Conservation (phyloP, 176 grass and related monocot species). For the Saccharum officinarum region DNA sequence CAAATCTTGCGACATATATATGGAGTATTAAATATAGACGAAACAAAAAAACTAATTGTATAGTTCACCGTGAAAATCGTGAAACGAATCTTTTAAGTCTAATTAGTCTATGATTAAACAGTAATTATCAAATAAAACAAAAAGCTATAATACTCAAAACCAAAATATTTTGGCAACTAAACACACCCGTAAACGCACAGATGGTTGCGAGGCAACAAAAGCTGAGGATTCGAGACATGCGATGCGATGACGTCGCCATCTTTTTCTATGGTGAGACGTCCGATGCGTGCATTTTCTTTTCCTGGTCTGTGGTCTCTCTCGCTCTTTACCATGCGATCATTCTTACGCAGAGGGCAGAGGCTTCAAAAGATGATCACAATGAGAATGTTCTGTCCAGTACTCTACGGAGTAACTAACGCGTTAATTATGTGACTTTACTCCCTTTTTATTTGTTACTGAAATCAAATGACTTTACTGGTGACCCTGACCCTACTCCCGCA, state of each 20-base stretch:
- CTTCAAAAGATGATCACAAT: slow-evolving; percentile 28
- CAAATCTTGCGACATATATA: too few relatives aligned
- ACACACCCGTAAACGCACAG: too few relatives aligned
- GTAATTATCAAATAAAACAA: too few relatives aligned
- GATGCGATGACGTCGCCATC: neutral
- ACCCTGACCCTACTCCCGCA: neutral
- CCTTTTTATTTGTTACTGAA: neutral
- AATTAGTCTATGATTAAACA: too few relatives aligned
- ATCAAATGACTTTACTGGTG: neutral
- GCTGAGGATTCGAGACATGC: neutral
- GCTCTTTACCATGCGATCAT: slow-evolving; percentile 22
- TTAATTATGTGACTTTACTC: neutral
- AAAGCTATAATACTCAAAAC: too few relatives aligned
- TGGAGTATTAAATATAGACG: too few relatives aligned
- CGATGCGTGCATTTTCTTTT: neutral
- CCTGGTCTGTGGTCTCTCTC: too few relatives aligned
- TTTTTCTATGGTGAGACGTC: neutral
- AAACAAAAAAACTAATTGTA: too few relatives aligned
- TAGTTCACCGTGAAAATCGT: too few relatives aligned
- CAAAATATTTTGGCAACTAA: too few relatives aligned
- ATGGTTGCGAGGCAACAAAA: neutral
- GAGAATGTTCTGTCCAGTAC: slow-evolving; percentile 32
- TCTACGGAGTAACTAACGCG: neutral
- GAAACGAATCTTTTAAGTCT: too few relatives aligned
- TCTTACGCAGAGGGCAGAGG: neutral